Evolutionary conservation across 176 grass and related monocot genomes (phyloP).

Genomic region (Echinochloa phyllopogon): DNA sequence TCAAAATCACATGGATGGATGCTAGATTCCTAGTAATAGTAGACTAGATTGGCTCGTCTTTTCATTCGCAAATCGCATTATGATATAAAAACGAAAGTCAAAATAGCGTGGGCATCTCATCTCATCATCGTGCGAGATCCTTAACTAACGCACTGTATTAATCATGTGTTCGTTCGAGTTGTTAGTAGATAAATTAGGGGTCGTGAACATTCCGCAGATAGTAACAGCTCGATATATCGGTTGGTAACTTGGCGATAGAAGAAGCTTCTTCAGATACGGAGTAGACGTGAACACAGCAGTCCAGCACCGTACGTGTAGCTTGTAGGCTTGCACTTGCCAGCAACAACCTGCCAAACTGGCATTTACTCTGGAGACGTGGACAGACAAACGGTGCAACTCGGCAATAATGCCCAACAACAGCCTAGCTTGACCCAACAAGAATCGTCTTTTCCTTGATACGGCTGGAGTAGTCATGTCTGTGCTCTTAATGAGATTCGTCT

Average conservation of each 20-base stretch:
- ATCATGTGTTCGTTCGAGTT: background rate
- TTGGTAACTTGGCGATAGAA: background rate
- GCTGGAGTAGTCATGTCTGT: background rate
- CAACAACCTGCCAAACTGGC: background rate
- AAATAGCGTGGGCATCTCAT: background rate
- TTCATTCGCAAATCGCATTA: background rate
- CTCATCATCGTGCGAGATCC: background rate
- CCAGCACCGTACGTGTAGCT: too few relatives aligned
- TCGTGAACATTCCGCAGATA: background rate
- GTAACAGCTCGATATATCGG: too few relatives aligned
- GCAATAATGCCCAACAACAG: slow-evolving; percentile 3
- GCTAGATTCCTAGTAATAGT: background rate
- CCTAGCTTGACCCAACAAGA: background rate
- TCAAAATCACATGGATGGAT: background rate
- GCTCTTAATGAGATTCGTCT: background rate
- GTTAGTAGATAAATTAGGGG: background rate
- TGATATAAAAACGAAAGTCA: background rate
- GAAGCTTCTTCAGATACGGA: background rate
- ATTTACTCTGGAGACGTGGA: background rate
- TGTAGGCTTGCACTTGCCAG: background rate
- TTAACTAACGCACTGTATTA: background rate
- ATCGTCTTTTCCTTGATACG: background rate
- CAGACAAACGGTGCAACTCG: background rate
- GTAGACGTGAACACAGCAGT: background rate
- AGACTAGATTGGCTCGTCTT: background rate